These are phyloP conservation scores for Eudorina sp. DNA, from an alignment of 139 green algal species.

Conservation along the genomic window DNA sequence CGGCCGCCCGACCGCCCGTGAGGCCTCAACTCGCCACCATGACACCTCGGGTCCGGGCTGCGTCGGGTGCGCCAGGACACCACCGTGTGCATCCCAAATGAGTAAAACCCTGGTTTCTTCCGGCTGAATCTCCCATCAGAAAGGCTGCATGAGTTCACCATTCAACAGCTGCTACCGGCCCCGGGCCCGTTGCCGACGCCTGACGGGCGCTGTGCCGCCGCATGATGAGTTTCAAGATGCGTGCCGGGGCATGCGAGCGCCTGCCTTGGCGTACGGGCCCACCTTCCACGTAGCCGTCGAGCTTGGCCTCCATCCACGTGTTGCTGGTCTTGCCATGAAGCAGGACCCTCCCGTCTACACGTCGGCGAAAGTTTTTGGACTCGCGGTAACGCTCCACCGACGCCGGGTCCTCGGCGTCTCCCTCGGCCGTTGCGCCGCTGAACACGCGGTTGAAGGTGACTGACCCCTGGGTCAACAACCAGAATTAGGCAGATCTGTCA, in stretches of 20 bases:
- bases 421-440: not conserved
- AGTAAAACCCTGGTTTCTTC: no score
- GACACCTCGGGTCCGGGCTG: no score
- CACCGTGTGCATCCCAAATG: no score
- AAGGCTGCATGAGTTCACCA: no score
- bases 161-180: no score
- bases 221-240: not conserved
- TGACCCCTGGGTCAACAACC: constrained; percentile 34
- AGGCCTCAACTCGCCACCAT: no score
- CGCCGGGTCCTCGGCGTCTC: not conserved
- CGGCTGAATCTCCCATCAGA: no score
- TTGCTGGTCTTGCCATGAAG: not conserved
- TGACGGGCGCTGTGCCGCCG: no score
- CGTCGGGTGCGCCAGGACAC: no score
- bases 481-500: not conserved
- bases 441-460: not conserved
- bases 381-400: not conserved
- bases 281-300: constrained; percentile 51
- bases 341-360: constrained; percentile 39
- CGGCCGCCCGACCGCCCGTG: no score
- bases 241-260: not conserved
- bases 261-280: not conserved
- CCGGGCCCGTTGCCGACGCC: no score
- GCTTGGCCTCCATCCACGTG: constrained; percentile 43
- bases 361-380: constrained; percentile 36